Base-by-base conservation (phyloP, 2,329 filamentous ascomycete genomes). In the Trichoderma endophyticum region DNA sequence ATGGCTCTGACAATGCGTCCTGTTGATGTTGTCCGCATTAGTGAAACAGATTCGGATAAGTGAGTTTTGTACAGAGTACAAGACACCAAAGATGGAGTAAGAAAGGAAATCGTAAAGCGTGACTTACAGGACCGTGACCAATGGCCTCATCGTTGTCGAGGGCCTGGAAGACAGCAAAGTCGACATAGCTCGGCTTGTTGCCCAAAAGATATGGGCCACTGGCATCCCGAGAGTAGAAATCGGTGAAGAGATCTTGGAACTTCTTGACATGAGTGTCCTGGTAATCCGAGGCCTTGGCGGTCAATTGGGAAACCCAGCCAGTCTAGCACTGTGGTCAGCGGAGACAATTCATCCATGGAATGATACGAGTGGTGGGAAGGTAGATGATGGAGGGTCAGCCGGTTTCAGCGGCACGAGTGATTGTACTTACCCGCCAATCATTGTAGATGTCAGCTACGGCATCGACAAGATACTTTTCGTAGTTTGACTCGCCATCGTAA, bases 121-220 rank as follows among this genome's bases (percentile, higher is more conserved):
- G 14, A 51, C 66, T 26, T 18, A 69, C 66, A 51, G n/a, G 36
- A 2, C 32, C 36, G 43, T 14, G 32, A 26, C 78, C 79, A 60
- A 77, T 81, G 28, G 73, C 72, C 21, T 73, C 67, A 48, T 83
- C 79, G 36, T 83, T 82, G 59, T 83, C 81, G 28, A 83, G 78
- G 4, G 81, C 80, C 66, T 82, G 80, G 62, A 81, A 83, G 2
- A 83, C 74, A 0, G 79, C 80, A 73, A 83, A 83, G 57, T 83
- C 82, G 11, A 76, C 79, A 43, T 83, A 83, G 9, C 78, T 81
- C 61, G 82, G 70, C 36, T 74, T 77, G 8, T 82, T 73, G 1
- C 82, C 81, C 1, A 83, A 72, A 3, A 83, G 78, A 56, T 79
- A 83, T 0, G 82, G 82, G 0, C 81, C 82, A 0, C 70, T 71